Evolutionary conservation across 495 filamentous ascomycete species (phyloP).

Genomic region (Tuber borchii): DNA sequence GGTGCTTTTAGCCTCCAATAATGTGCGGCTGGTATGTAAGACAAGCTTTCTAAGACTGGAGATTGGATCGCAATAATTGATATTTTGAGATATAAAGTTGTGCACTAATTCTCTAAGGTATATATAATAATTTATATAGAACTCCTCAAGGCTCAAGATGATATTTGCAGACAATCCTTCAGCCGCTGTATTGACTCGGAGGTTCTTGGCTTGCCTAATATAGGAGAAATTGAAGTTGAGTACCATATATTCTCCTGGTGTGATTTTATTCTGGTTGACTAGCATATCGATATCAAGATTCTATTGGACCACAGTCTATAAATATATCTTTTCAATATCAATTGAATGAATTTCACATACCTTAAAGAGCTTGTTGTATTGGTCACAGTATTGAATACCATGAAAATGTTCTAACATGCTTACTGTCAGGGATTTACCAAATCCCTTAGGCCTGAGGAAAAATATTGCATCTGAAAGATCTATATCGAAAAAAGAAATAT

Average conservation of each 20-base stretch:
- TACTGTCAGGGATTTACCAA: too few relatives aligned
- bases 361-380: too few relatives aligned
- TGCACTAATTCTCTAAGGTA: not conserved
- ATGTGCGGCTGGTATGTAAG: not conserved
- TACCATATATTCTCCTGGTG: conserved; percentile 10
- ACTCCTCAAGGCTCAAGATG: not conserved
- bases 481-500: too few relatives aligned
- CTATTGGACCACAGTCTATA: too few relatives aligned
- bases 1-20: not conserved
- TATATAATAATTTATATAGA: not conserved
- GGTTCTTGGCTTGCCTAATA: not conserved
- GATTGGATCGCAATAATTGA: not conserved
- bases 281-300: conserved; percentile 3
- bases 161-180: not conserved
- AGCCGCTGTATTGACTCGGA: conserved; percentile 1
- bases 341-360: too few relatives aligned
- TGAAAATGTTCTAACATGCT: too few relatives aligned
- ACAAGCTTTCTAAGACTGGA: conserved; percentile 2
- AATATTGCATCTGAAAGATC: too few relatives aligned
- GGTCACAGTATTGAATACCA: too few relatives aligned
- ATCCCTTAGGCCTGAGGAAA: too few relatives aligned
- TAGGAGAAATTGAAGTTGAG: conserved; percentile 3
- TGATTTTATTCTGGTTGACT: not conserved
- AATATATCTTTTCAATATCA: too few relatives aligned
- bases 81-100: conserved; percentile 1